Evolutionary conservation across 2,329 filamentous ascomycete genomes (phyloP).

Genomic region (Fusarium compactum): DNA sequence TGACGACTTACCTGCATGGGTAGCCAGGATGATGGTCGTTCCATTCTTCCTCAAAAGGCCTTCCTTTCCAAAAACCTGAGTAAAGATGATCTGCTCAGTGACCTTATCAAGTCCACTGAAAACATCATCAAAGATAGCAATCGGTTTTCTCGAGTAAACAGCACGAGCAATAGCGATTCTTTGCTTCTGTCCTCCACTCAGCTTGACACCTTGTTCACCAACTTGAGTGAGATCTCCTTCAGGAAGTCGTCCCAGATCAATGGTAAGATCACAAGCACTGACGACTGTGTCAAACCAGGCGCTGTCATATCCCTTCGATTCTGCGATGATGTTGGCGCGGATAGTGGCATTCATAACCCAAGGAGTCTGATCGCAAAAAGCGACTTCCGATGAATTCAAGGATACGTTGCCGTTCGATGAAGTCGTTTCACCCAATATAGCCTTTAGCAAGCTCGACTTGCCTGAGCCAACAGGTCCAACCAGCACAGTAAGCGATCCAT

Average conservation of each 20-base stretch:
- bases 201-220: constrained; percentile 50
- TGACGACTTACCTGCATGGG: constrained; percentile 43
- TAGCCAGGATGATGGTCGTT: constrained; percentile 51
- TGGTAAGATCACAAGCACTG: constrained; percentile 51
- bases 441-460: constrained; percentile 51
- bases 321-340: constrained; percentile 52
- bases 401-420: constrained; percentile 40
- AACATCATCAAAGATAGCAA: constrained; percentile 56
- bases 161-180: constrained; percentile 52
- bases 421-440: constrained; percentile 48
- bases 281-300: constrained; percentile 51
- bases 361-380: constrained; percentile 50
- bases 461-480: constrained; percentile 51
- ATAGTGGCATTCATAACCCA: constrained; percentile 53
- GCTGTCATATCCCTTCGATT: constrained; percentile 47
- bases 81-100: constrained; percentile 57
- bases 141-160: constrained; percentile 49
- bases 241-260: constrained; percentile 46
- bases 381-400: constrained; percentile 41
- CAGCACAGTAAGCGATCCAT: constrained; percentile 48
- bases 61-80: constrained; percentile 52
- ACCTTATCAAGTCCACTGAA: constrained; percentile 57
- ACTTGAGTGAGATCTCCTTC: constrained; percentile 45
- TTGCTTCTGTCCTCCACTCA: constrained; percentile 54
- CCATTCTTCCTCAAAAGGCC: constrained; percentile 52